A percentile compares a stretch with the other conserved stretches of the same genome.
phyloP scores from a whole-genome alignment of 2,329 filamentous ascomycete species.

The Chrysosporium queenslandicum region DNA sequence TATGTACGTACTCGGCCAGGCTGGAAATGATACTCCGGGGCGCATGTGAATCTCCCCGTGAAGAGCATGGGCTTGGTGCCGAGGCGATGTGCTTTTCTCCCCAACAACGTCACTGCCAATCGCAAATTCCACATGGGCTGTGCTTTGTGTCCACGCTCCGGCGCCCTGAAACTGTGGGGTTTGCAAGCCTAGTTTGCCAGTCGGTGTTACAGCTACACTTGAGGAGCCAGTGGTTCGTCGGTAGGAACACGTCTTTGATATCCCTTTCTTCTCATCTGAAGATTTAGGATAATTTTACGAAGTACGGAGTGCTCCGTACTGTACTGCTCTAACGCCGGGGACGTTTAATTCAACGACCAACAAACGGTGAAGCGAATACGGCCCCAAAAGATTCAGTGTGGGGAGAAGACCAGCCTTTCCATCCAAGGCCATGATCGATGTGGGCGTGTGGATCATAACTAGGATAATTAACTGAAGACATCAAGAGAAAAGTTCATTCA shows the following conservation, averaged over 20 bases:
- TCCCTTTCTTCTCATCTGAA: too few species aligned
- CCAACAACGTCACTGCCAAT: background rate
- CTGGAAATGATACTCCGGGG: background rate
- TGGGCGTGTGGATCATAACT: too few species aligned
- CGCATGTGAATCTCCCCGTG: conserved; percentile 11
- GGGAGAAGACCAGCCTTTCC: background rate
- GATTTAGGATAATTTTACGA: too few species aligned
- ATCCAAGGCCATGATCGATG: too few species aligned
- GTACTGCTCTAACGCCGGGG: too few species aligned
- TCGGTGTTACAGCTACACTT: too few species aligned
- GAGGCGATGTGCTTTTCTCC: background rate
- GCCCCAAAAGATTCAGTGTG: background rate
- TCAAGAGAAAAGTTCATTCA: background rate
- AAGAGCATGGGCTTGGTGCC: background rate
- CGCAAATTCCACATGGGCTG: background rate
- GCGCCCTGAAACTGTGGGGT: background rate
- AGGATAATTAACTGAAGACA: background rate
- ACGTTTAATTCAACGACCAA: background rate
- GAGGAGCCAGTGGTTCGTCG: too few species aligned
- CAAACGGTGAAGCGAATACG: background rate
- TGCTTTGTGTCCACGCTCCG: background rate
- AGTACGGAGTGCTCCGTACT: too few species aligned
- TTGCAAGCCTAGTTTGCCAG: background rate
- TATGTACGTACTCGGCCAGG: background rate
- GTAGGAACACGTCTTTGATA: too few species aligned